These are phyloP conservation scores for Cladosporium sp. DNA, from an alignment of 2,329 filamentous ascomycete genomes.

Conservation along the genomic window DNA sequence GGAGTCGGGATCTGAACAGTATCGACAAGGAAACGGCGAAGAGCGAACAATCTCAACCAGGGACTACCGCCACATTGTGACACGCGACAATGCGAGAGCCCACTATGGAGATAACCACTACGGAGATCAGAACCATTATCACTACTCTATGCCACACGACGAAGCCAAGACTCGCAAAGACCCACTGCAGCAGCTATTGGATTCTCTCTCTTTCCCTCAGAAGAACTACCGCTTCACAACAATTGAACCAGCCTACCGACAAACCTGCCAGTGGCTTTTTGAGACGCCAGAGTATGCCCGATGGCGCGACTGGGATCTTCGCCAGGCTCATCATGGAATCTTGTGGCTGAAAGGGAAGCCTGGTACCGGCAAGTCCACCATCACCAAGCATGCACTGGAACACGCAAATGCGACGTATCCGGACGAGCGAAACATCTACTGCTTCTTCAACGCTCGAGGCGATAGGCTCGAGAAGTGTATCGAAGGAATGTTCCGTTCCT, in stretches of 20 bases:
- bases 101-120: not conserved
- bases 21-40: not conserved
- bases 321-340: not conserved
- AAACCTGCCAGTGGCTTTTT: not conserved
- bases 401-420: not conserved
- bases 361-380: not conserved
- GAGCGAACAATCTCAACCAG: not conserved
- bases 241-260: not conserved
- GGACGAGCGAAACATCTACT: not conserved
- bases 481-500: not conserved
- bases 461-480: not conserved
- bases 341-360: not conserved
- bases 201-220: not conserved
- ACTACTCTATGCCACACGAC: too few species aligned
- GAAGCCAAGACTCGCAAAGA: not conserved
- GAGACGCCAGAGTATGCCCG: not conserved
- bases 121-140: too few species aligned
- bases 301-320: not conserved
- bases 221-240: not conserved
- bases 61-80: not conserved
- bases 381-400: not conserved
- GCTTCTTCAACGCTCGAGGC: not conserved
- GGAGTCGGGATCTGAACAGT: not conserved
- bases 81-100: not conserved
- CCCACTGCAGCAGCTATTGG: not conserved